Base-by-base conservation (phyloP, 2,329 filamentous ascomycete species). In the Chaetomiaceae sp. region DNA sequence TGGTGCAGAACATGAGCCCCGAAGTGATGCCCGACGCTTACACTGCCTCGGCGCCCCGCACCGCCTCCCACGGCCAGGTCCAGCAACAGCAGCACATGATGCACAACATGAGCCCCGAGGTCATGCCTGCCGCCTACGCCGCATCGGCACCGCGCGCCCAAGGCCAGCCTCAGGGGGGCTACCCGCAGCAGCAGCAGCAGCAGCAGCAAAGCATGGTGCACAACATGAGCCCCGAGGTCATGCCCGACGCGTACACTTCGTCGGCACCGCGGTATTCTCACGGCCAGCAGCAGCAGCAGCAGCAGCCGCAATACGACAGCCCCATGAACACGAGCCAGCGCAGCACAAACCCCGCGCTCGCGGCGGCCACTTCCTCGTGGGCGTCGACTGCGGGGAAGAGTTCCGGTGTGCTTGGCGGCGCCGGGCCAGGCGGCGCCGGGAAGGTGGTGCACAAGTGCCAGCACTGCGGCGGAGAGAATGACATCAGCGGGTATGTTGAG, bases 381-480 rank as follows among this genome's bases (percentile, higher is more conserved):
- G 49, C 54, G 3, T 20, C 47, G 5, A 5, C n/a, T 1, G 38
- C 38, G 4, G 41, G 23, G 2, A 38, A 16, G 32, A 34, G 40
- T 3, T 20, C 40, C 16, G 32, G 20, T 14, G 30, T n/a, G n/a
- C n/a, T 16, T 18, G 36, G 11, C 32, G 8, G 38, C 46, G 18
- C 7, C 13, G 11, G 13, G 13, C 13, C 18, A 27, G 11, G n/a
- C n/a, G n/a, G n/a, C n/a, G n/a, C n/a, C n/a, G 14, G n/a, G 21
- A 18, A 5, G 32, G 23, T 16, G 34, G 38, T 6, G 29, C 13
- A 16, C 18, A 51, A 48, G 57, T 63, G 61, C 23, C 46, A 55
- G 47, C 55, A 61, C 32, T 63, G 61, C 33, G 61, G 61, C 0
- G 16, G 34, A 4, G 60, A 62, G 16, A 62, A 61, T 49, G 60